Conservation (phyloP, 805 yeast species). For the Lipomyces spencermartinsiae region DNA sequence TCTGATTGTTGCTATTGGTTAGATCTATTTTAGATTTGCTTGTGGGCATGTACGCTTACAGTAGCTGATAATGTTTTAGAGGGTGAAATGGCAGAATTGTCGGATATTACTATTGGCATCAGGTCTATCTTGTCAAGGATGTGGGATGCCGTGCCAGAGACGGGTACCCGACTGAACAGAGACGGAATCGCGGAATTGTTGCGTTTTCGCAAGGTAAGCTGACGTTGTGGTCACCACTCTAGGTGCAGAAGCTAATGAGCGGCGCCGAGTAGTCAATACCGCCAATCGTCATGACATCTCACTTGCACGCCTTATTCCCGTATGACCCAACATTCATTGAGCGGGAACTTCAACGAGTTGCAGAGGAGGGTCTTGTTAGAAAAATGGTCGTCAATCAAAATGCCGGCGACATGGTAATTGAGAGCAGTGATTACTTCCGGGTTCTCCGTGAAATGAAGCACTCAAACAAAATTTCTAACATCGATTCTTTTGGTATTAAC, state of each 20-base stretch:
- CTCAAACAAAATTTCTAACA: not conserved
- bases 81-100: constrained; percentile 28
- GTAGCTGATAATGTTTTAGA: constrained; percentile 3
- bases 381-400: constrained; percentile 44
- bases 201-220: constrained; percentile 39
- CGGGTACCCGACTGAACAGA: constrained; percentile 40
- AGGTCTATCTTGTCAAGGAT: constrained; percentile 39
- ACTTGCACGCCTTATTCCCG: constrained; percentile 48
- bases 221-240: too few relatives aligned
- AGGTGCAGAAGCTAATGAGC: not conserved
- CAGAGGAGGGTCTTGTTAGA: constrained; percentile 42
- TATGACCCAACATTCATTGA: constrained; percentile 48
- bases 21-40: not conserved
- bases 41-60: not conserved
- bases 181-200: constrained; percentile 41
- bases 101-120: constrained; percentile 41
- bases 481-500: constrained; percentile 12
- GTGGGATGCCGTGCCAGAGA: constrained; percentile 47
- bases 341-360: constrained; percentile 42
- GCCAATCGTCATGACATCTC: constrained; percentile 45
- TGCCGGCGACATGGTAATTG: constrained; percentile 46
- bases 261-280: constrained; percentile 39
- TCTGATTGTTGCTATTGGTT: constrained; percentile 24
- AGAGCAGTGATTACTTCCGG: constrained; percentile 37
- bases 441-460: constrained; percentile 7